Base-by-base conservation (phyloP, 2,329 filamentous ascomycete genomes). In the Coniochaeta sp. region DNA sequence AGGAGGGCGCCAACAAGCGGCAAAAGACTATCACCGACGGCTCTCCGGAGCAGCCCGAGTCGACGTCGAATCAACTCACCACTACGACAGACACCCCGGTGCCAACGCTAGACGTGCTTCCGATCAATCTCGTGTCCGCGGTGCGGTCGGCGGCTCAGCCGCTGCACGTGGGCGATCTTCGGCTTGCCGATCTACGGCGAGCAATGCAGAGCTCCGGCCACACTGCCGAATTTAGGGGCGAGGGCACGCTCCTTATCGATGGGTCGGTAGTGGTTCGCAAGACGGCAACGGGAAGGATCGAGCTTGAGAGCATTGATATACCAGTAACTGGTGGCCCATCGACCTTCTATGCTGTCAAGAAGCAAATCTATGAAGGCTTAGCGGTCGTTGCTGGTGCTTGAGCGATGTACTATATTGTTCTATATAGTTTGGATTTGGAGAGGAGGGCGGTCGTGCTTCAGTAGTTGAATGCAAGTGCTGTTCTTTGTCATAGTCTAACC, bases 121-220 rank as follows among this genome's bases (percentile, higher is more conserved):
- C 84, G 4, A 73, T 75, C 9, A 81, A 77, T 61, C 78, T 93
- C 74, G 84, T 87, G 3, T 88, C 90, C 0, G 88, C 89, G 0
- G 88, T 89, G 8, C 83, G 90, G 63, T 88, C 90, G 3, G 86
- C 89, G 36, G 88, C 91, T 0, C 91, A 93, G 64, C 92, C 95
- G 12, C 86, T 99, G 54, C 95, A 98, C 72, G 95, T 99, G 3
- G 95, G 95, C 63, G 95, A 99, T 72, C 77, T 98, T 47, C 85
- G 93, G 24, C 83, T 99, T 19, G 91, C 93, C 0, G 93, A 98
- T 72, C 78, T 99, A 61, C 83, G 95, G 58, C 88, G 90, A 62
- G 83, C 93, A 22, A 90, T 99, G 86, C 88, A 91, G 68, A 80
- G 83, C 16, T 83, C 88, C 3, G 92, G 93, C 0, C 92, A 97